Base-by-base conservation (phyloP, 371 early-diverging fungal genomes). In the Umbelopsis sp. region DNA sequence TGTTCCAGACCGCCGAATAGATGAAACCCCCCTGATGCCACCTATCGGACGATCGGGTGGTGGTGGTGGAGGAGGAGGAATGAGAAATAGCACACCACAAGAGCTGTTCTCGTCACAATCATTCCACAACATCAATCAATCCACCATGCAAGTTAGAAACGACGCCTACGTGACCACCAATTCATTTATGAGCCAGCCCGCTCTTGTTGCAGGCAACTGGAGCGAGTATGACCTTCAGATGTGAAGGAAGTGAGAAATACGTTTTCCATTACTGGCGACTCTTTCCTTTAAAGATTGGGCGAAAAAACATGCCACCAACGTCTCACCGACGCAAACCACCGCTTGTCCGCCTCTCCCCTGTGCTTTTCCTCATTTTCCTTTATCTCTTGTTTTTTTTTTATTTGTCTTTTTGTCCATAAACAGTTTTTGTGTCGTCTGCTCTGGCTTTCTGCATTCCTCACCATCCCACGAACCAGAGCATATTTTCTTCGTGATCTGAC, bases 151-250 rank as follows among this genome's bases (percentile, higher is more conserved):
- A 16, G 69, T 65, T 37, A 53, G 68, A 44, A 70, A 57, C 35
- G 57, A 57, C 8, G 4, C 67, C 18, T 71, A 72, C 25, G 46
- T 72, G 2, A 63, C 68, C 24, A 65, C 68, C 37, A 76, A 76
- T 68, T 69, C 76, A 8, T 76, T 76, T 63, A 76, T 76, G 76
- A 46, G 65, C n/a, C 70, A 76, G 65, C 73, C 72, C 9, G 69
- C 66, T 57, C 22, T 53, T 25, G 37, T 76, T 37, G 45, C 72
- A n/a, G 76, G 76, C 46, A 72, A 70, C 35, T 76, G 73, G 67
- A 72, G 70, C 45, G 76, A 76, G 12, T 76, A 70, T 70, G 76
- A 76, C 22, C 46, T 76, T 52, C 76, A 76, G 57, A 63, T 76
- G 73, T 76, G 52, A 67, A 65, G 32, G n/a, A 63, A n/a, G 20